Evolutionary conservation across 305 asterid genomes (phyloP).

Genomic region (Plantago coronopus): DNA sequence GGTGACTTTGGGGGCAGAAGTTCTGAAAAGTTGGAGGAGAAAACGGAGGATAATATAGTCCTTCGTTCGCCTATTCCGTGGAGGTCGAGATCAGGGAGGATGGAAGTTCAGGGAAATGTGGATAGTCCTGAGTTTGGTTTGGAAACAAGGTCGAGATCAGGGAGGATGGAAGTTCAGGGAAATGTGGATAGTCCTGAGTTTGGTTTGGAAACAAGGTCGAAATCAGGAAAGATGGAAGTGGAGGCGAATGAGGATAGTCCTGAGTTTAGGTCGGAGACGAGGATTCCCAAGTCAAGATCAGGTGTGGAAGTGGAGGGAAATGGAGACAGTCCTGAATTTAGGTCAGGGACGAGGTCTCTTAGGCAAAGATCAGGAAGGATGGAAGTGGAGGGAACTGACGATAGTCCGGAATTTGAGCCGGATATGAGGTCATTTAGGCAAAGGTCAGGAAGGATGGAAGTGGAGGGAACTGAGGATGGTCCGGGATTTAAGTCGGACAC

Average conservation of each 20-base stretch:
- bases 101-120: slow-evolving; percentile 38
- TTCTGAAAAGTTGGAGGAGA: slow-evolving; percentile 33
- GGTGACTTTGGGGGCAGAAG: slow-evolving; percentile 32
- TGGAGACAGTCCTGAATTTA: slow-evolving; percentile 12
- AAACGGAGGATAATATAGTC: slow-evolving; percentile 42
- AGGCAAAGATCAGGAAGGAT: slow-evolving; percentile 57
- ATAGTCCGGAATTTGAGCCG: slow-evolving; percentile 12
- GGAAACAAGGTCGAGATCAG: slow-evolving; percentile 39
- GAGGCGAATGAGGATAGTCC: slow-evolving; percentile 16
- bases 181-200: slow-evolving; percentile 15
- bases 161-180: slow-evolving; percentile 27
- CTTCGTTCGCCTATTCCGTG: slow-evolving; percentile 85
- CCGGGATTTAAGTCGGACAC: neutral
- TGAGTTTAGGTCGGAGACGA: neutral
- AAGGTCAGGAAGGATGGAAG: slow-evolving; percentile 35
- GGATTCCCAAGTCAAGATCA: slow-evolving; percentile 35
- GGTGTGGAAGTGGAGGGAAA: slow-evolving; percentile 25
- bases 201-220: slow-evolving; percentile 7
- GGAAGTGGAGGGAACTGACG: slow-evolving; percentile 16
- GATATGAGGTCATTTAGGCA: slow-evolving; percentile 29
- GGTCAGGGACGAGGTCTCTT: neutral
- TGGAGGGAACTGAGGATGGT: slow-evolving; percentile 28
- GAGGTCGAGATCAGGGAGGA: slow-evolving; percentile 82
- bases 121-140: slow-evolving; percentile 8
- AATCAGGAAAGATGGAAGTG: slow-evolving; percentile 46